These are phyloP conservation scores for Pythium phragmitis DNA, from an alignment of 352 stramenopile genomes.

Conservation along the genomic window DNA sequence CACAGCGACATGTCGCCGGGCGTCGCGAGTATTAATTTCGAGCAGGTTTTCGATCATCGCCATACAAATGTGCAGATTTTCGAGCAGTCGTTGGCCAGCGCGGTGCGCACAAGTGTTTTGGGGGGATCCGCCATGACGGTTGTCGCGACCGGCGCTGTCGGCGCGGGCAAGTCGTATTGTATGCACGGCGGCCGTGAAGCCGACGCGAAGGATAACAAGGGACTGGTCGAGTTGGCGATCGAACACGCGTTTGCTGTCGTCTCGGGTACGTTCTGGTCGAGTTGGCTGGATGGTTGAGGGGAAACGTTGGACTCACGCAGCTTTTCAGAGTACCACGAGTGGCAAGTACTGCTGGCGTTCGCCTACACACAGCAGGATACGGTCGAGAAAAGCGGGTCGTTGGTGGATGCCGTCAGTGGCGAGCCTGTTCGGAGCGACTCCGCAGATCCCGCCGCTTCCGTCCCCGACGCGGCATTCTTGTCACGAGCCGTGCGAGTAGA, in stretches of 20 bases:
- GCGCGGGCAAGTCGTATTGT: constrained; percentile 57
- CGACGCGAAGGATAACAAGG: constrained; percentile 22
- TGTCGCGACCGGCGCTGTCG: constrained; percentile 42
- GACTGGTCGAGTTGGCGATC: constrained; percentile 25
- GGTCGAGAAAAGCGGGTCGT: background rate
- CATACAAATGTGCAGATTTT: constrained; percentile 47
- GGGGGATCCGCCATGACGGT: constrained; percentile 41
- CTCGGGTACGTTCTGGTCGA: constrained; percentile 3
- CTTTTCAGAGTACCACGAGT: constrained; percentile 15
- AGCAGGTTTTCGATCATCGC: constrained; percentile 59
- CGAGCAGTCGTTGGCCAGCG: constrained; percentile 33
- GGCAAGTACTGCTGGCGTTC: constrained; percentile 15
- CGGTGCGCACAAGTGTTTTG: constrained; percentile 26
- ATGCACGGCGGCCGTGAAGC: constrained; percentile 41
- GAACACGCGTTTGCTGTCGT: constrained; percentile 15
- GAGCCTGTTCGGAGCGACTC: background rate
- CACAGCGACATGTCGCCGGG: constrained; percentile 75
- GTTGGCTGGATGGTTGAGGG: background rate
- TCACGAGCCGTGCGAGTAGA: constrained; percentile 30
- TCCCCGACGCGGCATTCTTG: constrained; percentile 21
- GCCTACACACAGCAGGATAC: constrained; percentile 7
- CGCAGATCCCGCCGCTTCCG: background rate
- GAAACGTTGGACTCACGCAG: background rate
- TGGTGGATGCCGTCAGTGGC: constrained; percentile 18
- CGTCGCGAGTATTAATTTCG: constrained; percentile 75